A percentile compares a stretch with the other conserved stretches of the same genome.
phyloP scores from a whole-genome alignment of 345 rosid species.

The Capsella bursapastoris region DNA sequence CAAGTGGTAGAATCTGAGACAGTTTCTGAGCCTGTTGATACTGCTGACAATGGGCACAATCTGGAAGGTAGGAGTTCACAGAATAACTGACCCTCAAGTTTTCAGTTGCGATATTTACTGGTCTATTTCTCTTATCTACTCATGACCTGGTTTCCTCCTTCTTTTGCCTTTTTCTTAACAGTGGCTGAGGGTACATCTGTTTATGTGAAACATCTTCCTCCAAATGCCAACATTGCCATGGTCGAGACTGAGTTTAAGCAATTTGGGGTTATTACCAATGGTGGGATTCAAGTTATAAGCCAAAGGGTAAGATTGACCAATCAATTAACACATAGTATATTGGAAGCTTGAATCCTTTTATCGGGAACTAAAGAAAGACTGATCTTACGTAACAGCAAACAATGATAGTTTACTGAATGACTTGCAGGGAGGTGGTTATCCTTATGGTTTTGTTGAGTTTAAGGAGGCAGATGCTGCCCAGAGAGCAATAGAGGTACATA shows the following conservation, averaged over 20 bases:
- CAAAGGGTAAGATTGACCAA: constrained; percentile 28
- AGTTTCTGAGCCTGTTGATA: constrained; percentile 24
- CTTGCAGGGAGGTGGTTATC: constrained; percentile 58
- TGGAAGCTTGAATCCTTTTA: background rate
- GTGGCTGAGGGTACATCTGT: constrained; percentile 78
- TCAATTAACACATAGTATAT: background rate
- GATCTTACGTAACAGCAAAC: background rate
- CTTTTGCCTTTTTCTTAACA: background rate
- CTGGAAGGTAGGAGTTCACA: constrained; percentile 55
- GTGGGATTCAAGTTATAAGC: constrained; percentile 50
- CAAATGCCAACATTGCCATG: constrained; percentile 58
- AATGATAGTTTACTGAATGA: constrained; percentile 6
- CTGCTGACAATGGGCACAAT: constrained; percentile 58
- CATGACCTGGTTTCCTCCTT: background rate
- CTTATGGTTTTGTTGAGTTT: constrained; percentile 94
- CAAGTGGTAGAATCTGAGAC: constrained; percentile 30
- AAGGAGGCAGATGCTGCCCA: constrained; percentile 72
- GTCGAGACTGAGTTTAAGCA: constrained; percentile 77
- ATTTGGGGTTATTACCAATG: constrained; percentile 75
- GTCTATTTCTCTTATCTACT: constrained; percentile 15
- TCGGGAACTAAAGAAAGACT: background rate
- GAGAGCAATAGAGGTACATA: constrained; percentile 82
- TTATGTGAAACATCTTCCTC: constrained; percentile 80
- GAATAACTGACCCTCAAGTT: constrained; percentile 9
- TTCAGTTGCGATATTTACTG: background rate